These are phyloP conservation scores for Fusarium papillatum DNA, from an alignment of 2,329 filamentous ascomycete species.

Conservation along the genomic window DNA sequence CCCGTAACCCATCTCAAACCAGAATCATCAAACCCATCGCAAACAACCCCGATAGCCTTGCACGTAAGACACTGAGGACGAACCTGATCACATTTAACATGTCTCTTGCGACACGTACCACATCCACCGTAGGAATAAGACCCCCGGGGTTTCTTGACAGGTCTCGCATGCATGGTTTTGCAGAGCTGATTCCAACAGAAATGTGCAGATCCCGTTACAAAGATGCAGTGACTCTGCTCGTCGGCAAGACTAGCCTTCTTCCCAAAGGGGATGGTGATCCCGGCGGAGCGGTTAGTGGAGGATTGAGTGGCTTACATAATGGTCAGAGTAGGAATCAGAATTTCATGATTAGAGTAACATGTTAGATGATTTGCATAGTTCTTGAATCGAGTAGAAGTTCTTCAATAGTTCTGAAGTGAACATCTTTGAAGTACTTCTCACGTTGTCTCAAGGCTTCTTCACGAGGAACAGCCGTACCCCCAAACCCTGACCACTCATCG, in stretches of 20 bases:
- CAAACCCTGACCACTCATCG: conserved; percentile 1
- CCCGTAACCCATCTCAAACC: not conserved
- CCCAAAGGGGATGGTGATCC: not conserved
- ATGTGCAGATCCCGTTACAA: not conserved
- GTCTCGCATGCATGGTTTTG: not conserved
- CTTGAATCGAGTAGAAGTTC: not conserved
- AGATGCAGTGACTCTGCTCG: not conserved
- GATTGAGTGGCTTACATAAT: not conserved
- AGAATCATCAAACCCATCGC: not conserved
- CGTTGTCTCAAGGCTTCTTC: not conserved
- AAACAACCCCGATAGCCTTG: not conserved
- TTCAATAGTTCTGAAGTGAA: conserved; percentile 2
- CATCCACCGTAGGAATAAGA: conserved; percentile 3
- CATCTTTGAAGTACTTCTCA: not conserved
- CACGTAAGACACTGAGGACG: not conserved
- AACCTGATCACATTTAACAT: conserved; percentile 1
- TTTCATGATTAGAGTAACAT: not conserved
- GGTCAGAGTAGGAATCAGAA: not conserved
- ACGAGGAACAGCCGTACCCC: not conserved
- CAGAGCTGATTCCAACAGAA: not conserved
- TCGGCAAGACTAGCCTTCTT: not conserved
- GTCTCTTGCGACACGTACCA: not conserved
- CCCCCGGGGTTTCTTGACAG: not conserved
- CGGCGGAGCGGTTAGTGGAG: not conserved
- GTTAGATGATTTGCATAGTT: not conserved